Evolutionary conservation across 768 basidiomycete species (phyloP).

Genomic region (Chalciporus chontae): DNA sequence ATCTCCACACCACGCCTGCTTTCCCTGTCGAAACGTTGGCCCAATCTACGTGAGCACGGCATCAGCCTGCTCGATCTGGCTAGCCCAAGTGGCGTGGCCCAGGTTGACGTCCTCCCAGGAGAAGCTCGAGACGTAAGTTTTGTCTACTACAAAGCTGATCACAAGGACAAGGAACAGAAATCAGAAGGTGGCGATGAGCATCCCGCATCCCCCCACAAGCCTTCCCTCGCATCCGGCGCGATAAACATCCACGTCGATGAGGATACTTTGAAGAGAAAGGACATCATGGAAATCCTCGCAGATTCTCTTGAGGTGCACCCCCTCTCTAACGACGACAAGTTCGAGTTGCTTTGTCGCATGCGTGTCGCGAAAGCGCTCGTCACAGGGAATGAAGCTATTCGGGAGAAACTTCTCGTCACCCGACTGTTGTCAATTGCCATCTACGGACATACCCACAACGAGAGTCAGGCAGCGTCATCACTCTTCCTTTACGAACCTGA

Average conservation of each 20-base stretch:
- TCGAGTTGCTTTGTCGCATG: constrained; percentile 84
- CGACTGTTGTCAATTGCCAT: constrained; percentile 87
- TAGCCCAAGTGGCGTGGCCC: constrained; percentile 45
- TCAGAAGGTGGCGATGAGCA: constrained; percentile 43
- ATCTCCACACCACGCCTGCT: constrained; percentile 79
- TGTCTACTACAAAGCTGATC: constrained; percentile 71
- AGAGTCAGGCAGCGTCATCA: constrained; percentile 72
- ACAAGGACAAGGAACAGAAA: constrained; percentile 44
- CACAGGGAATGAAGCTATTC: constrained; percentile 52
- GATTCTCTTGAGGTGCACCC: constrained; percentile 64
- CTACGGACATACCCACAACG: constrained; percentile 83
- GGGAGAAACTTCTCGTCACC: constrained; percentile 77
- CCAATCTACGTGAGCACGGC: constrained; percentile 75
- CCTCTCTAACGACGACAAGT: constrained; percentile 79
- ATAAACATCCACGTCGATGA: constrained; percentile 61
- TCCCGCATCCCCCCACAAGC: constrained; percentile 49
- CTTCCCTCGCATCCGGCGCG: constrained; percentile 42
- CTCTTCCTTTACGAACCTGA: constrained; percentile 96
- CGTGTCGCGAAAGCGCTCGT: constrained; percentile 72
- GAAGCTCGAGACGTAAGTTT: constrained; percentile 80
- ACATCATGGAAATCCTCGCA: constrained; percentile 72
- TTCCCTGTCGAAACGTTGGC: constrained; percentile 82
- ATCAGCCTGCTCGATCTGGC: constrained; percentile 74
- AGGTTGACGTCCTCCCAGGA: constrained; percentile 59
- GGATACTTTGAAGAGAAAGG: constrained; percentile 54